phyloP scores from a whole-genome alignment of 192 early-diverging fungal genomes.

The Umbelopsis sp. region DNA sequence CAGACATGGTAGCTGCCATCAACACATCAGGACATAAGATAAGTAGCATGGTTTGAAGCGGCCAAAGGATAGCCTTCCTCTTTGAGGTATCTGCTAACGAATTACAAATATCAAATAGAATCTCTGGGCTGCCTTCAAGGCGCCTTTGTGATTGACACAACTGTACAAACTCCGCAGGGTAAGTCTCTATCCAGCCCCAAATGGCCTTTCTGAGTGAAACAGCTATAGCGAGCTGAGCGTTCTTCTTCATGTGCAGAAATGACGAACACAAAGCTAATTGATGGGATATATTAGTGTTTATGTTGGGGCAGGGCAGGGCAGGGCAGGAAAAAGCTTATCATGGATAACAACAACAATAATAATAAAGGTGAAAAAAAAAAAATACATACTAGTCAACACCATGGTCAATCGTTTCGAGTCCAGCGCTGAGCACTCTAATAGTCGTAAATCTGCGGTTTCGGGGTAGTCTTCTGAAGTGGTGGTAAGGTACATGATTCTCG shows the following conservation, averaged over 20 bases:
- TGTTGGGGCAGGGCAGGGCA: not conserved
- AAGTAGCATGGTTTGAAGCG: conserved; percentile 83
- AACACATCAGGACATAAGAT: conserved; percentile 85
- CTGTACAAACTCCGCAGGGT: conserved; percentile 79
- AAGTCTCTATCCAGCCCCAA: conserved; percentile 93
- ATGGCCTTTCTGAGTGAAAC: conserved; percentile 79
- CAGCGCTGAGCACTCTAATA: conserved; percentile 84
- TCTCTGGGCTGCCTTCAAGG: conserved; percentile 70
- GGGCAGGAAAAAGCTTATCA: too few relatives aligned
- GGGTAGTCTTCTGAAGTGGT: conserved; percentile 68
- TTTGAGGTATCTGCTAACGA: conserved; percentile 61
- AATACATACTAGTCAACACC: conserved; percentile 59
- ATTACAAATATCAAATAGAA: conserved; percentile 73
- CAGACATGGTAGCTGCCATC: conserved; percentile 48
- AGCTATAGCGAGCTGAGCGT: conserved; percentile 75
- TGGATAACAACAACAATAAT: too few relatives aligned
- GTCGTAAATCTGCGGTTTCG: conserved; percentile 79
- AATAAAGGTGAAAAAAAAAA: too few relatives aligned
- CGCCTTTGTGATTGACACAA: conserved; percentile 66
- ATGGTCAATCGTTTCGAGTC: conserved; percentile 72
- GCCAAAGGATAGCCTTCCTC: conserved; percentile 79
- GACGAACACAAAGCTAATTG: conserved; percentile 49
- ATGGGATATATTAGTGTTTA: not conserved
- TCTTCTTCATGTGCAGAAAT: conserved; percentile 61
- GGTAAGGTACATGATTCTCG: conserved; percentile 62